Evolutionary conservation across 2,329 filamentous ascomycete genomes (phyloP).

Genomic region (Myriosclerotinia curreyana): DNA sequence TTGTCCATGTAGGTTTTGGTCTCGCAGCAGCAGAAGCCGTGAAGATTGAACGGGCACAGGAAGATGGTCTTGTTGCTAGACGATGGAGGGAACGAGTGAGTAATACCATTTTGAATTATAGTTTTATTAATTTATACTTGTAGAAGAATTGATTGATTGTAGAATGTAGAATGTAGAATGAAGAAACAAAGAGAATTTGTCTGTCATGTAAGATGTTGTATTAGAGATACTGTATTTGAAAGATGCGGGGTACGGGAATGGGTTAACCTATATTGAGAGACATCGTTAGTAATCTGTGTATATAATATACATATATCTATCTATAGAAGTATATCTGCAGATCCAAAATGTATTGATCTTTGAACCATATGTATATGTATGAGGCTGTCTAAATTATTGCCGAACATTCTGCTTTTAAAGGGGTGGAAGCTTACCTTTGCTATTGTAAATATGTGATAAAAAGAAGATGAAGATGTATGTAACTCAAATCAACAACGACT

Average conservation of each 20-base stretch:
- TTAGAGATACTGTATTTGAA: slow-evolving; percentile 9
- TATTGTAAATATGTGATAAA: not conserved
- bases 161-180: not conserved
- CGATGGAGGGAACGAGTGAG: slow-evolving; percentile 37
- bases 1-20: slow-evolving; percentile 23
- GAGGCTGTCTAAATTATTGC: not conserved
- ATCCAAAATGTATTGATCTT: not conserved
- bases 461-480: not conserved
- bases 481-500: too few species aligned
- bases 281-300: too few species aligned
- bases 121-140: not conserved
- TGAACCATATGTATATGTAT: too few species aligned
- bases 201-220: not conserved
- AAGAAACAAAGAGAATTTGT: slow-evolving; percentile 7
- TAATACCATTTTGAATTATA: slow-evolving; percentile 49
- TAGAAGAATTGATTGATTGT: not conserved
- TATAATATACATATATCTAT: too few species aligned
- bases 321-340: too few species aligned
- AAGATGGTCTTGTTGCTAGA: slow-evolving; percentile 28
- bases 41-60: slow-evolving; percentile 25
- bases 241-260: not conserved
- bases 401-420: not conserved
- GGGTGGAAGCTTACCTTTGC: slow-evolving; percentile 4
- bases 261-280: too few species aligned
- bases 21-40: slow-evolving; percentile 29